Evolutionary conservation across 2,329 filamentous ascomycete genomes (phyloP).

Genomic region (Microsporum audouinii): DNA sequence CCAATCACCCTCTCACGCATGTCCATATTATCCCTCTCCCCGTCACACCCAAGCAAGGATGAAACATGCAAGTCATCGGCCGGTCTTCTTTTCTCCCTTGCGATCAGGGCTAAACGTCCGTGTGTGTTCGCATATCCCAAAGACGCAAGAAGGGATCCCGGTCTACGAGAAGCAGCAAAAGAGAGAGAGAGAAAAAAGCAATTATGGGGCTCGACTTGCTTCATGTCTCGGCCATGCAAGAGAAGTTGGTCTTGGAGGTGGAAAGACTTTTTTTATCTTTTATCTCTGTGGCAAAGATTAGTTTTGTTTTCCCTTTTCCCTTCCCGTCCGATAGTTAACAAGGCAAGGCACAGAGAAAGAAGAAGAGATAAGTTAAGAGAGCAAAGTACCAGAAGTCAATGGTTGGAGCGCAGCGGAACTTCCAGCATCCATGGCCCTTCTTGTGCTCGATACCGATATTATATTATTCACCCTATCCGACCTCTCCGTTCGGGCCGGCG

Average conservation of each 20-base stretch:
- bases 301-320: not conserved
- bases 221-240: not conserved
- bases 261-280: not conserved
- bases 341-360: no score
- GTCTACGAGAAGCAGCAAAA: not conserved
- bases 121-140: not conserved
- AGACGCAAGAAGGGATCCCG: no score
- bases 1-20: not conserved
- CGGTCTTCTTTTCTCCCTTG: not conserved
- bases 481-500: no score
- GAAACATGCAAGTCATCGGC: not conserved
- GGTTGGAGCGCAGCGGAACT: no score
- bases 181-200: not conserved
- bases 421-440: no score
- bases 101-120: not conserved
- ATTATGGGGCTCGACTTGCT: slow-evolving; percentile 1
- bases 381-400: no score
- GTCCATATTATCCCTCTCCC: not conserved
- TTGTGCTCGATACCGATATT: no score
- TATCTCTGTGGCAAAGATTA: not conserved
- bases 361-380: not conserved
- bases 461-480: no score
- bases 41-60: not conserved
- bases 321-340: not conserved
- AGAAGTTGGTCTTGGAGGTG: not conserved